These are phyloP conservation scores for Termitomyces titanicus DNA, from an alignment of 768 basidiomycete species.

Conservation along the genomic window DNA sequence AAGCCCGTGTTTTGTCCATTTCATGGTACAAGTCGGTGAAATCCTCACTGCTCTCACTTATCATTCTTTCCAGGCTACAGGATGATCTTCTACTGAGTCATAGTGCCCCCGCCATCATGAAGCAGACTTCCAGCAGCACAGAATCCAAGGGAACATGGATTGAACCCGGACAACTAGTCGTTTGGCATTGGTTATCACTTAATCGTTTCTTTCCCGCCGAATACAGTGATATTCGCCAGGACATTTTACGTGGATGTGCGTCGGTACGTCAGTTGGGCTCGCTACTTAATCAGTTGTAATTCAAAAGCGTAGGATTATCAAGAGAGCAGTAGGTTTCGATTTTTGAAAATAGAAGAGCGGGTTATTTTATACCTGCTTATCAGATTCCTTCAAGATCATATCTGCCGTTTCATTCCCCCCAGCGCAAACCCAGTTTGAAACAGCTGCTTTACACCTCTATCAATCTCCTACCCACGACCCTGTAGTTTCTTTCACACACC, in stretches of 20 bases:
- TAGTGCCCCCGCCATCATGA: conserved; percentile 50
- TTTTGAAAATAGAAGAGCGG: neutral
- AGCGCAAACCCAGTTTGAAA: conserved; percentile 27
- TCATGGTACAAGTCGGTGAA: conserved; percentile 42
- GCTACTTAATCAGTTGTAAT: neutral
- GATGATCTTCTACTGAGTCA: conserved; percentile 53
- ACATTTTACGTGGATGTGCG: conserved; percentile 51
- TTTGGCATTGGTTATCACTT: conserved; percentile 70
- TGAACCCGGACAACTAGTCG: conserved; percentile 47
- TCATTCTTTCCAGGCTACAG: conserved; percentile 41
- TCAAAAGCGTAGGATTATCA: conserved; percentile 56
- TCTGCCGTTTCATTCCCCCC: conserved; percentile 45
- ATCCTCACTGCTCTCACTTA: neutral
- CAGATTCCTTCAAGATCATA: conserved; percentile 67
- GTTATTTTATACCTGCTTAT: neutral
- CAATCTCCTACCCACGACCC: conserved; percentile 47
- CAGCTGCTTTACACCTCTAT: conserved; percentile 37
- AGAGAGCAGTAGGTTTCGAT: conserved; percentile 56
- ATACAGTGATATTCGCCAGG: conserved; percentile 25
- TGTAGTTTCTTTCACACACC: conserved; percentile 40
- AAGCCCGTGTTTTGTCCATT: conserved; percentile 59
- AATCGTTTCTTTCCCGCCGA: conserved; percentile 59
- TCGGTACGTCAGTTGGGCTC: conserved; percentile 40
- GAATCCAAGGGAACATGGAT: conserved; percentile 25
- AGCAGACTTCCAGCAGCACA: conserved; percentile 17